Evolutionary conservation across 192 early-diverging fungal species (phyloP).

Genomic region (Diversispora epigaea): DNA sequence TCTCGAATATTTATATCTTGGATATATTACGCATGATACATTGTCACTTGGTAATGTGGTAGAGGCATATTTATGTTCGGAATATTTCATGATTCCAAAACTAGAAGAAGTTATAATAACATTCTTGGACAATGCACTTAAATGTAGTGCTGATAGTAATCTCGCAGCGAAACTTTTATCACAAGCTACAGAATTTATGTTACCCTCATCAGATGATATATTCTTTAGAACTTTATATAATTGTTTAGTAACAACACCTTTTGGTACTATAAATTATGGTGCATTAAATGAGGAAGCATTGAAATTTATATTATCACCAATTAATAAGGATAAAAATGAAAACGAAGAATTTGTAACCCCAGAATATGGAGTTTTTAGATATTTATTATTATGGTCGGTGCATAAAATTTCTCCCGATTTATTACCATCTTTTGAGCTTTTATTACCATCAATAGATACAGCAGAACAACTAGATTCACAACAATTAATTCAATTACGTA

Average conservation of each 20-base stretch:
- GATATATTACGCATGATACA: background rate
- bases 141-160: slow-evolving; percentile 16
- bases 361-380: slow-evolving; percentile 23
- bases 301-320: slow-evolving; percentile 10
- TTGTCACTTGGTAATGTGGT: slow-evolving; percentile 11
- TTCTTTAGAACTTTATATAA: slow-evolving; percentile 5
- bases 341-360: background rate
- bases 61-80: slow-evolving; percentile 13
- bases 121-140: slow-evolving; percentile 10
- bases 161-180: slow-evolving; percentile 10
- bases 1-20: slow-evolving; percentile 30
- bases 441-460: background rate
- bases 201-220: background rate
- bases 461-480: background rate
- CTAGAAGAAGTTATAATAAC: slow-evolving; percentile 14
- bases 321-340: background rate
- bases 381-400: slow-evolving; percentile 3
- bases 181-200: slow-evolving; percentile 12
- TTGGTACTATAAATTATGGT: background rate
- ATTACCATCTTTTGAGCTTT: background rate
- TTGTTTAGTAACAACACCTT: background rate
- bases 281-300: background rate
- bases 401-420: background rate
- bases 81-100: slow-evolving; percentile 11
- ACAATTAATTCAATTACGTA: background rate